Conservation (phyloP, 139 green algal genomes). For the Coelastrella sp. region DNA sequence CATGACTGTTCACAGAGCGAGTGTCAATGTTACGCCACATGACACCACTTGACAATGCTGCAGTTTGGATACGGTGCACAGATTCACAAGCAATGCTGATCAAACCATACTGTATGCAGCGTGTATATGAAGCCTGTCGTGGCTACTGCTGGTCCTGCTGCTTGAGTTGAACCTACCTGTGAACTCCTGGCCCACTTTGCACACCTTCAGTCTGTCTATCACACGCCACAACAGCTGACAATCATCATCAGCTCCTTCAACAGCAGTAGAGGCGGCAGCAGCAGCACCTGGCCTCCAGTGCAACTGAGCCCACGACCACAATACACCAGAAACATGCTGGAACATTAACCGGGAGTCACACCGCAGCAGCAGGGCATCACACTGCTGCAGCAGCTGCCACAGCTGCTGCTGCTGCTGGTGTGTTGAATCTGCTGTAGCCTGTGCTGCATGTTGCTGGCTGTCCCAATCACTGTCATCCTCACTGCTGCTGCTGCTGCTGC, state of each 20-base stretch:
- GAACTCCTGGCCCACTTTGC: neutral
- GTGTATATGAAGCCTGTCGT: too few relatives aligned
- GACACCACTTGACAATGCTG: too few relatives aligned
- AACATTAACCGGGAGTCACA: neutral
- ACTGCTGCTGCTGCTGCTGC: slow-evolving; percentile 19
- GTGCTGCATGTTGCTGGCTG: neutral
- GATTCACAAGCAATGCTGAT: neutral
- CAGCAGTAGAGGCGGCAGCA: neutral
- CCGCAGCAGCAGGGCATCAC: slow-evolving; percentile 6
- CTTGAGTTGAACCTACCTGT: neutral
- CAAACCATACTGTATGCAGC: too few relatives aligned
- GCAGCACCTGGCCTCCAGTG: neutral
- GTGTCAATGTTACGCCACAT: too few relatives aligned
- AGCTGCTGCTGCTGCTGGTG: slow-evolving; percentile 15
- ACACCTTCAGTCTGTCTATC: neutral
- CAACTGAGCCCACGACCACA: slow-evolving; percentile 36
- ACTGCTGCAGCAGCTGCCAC: slow-evolving; percentile 9
- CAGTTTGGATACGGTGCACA: neutral
- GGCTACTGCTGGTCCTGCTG: too few relatives aligned
- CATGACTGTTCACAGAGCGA: too few relatives aligned
- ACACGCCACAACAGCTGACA: slow-evolving; percentile 12
- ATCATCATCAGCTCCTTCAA: neutral
- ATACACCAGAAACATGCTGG: slow-evolving; percentile 33
- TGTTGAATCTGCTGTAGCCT: neutral
- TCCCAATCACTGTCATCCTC: too few relatives aligned